phyloP scores from a whole-genome alignment of 257 asterid species.

The Catharanthus roseus region DNA sequence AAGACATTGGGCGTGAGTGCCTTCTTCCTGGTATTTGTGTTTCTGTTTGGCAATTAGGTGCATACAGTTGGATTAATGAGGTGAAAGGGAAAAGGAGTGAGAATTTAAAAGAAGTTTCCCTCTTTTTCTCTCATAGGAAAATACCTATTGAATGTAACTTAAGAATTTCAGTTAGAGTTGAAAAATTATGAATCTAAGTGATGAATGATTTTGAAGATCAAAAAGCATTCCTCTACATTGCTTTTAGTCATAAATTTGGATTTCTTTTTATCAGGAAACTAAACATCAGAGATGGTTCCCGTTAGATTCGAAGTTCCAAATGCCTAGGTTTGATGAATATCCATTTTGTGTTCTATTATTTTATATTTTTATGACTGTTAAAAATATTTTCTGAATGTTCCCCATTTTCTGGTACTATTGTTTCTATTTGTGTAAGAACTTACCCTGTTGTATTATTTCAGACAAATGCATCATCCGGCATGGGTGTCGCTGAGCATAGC shows the following conservation, averaged over 20 bases:
- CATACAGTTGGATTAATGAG: too few species aligned
- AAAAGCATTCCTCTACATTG: neutral
- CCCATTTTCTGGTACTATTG: neutral
- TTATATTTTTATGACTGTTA: neutral
- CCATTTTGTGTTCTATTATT: neutral
- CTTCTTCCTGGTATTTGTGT: neutral
- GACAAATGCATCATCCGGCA: conserved; percentile 51
- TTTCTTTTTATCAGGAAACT: neutral
- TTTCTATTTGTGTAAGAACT: neutral
- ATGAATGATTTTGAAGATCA: neutral
- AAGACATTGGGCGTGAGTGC: neutral
- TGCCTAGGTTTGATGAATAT: neutral
- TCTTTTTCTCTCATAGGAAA: neutral
- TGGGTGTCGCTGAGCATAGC: conserved; percentile 69
- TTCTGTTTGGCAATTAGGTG: neutral
- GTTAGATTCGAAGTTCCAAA: neutral
- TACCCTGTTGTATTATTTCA: neutral
- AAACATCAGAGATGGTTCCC: neutral
- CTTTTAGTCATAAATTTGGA: neutral
- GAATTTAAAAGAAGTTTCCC: neutral
- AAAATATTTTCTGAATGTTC: neutral
- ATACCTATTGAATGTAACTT: too few species aligned
- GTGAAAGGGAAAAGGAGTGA: neutral
- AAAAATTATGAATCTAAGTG: neutral
- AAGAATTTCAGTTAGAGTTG: neutral